A percentile compares a stretch with the other conserved stretches of the same genome.
Evolutionary conservation across 371 early-diverging fungal genomes (phyloP).

Genomic region (Syncephalis fuscata): DNA sequence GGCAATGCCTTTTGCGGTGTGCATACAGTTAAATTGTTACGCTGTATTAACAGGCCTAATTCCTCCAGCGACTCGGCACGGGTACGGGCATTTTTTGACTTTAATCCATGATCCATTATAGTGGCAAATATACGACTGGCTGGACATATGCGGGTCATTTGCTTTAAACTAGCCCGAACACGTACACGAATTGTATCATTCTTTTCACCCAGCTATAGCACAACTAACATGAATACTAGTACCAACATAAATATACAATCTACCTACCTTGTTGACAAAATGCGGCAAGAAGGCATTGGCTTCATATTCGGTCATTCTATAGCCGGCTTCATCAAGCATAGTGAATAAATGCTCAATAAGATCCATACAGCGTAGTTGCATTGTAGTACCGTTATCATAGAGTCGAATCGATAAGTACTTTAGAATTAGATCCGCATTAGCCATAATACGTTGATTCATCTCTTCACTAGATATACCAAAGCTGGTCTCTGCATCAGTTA

Average conservation of each 20-base stretch:
- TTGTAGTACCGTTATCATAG: slow-evolving; percentile 76
- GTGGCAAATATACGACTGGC: slow-evolving; percentile 52
- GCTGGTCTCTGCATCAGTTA: slow-evolving; percentile 14
- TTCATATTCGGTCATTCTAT: slow-evolving; percentile 57
- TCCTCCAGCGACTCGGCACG: slow-evolving; percentile 76
- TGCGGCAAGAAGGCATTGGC: slow-evolving; percentile 60
- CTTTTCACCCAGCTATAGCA: slow-evolving; percentile 45
- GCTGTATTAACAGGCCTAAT: slow-evolving; percentile 49
- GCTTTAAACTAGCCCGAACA: slow-evolving; percentile 42
- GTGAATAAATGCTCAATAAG: slow-evolving; percentile 47
- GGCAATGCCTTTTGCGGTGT: slow-evolving; percentile 50
- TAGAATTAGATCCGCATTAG: slow-evolving; percentile 56
- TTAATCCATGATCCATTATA: slow-evolving; percentile 46
- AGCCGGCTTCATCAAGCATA: slow-evolving; percentile 38
- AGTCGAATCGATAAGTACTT: slow-evolving; percentile 75
- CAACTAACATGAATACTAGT: no score
- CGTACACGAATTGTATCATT: slow-evolving; percentile 63
- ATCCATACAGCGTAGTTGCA: slow-evolving; percentile 64
- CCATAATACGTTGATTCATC: slow-evolving; percentile 29
- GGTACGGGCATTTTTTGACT: slow-evolving; percentile 62
- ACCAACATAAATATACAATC: no score
- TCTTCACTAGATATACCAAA: slow-evolving; percentile 30
- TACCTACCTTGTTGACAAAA: slow-evolving; percentile 33
- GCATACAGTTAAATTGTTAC: slow-evolving; percentile 45
- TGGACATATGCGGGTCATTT: slow-evolving; percentile 54